These are phyloP conservation scores for Russula lepida DNA, from an alignment of 768 basidiomycete species.

Conservation along the genomic window DNA sequence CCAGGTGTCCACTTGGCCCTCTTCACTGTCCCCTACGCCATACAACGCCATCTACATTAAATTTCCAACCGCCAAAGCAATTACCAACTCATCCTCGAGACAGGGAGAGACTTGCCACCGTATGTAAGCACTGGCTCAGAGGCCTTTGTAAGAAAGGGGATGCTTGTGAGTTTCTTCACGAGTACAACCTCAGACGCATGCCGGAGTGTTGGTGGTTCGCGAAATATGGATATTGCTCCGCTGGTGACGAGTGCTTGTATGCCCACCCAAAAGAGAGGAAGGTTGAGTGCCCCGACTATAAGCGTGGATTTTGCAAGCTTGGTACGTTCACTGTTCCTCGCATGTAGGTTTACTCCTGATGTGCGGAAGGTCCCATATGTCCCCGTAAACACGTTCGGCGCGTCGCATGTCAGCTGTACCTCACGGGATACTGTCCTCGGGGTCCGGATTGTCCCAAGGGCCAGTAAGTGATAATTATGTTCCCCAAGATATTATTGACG, in stretches of 20 bases:
- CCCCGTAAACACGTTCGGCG: conserved; percentile 89
- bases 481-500: neutral
- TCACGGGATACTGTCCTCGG: conserved; percentile 88
- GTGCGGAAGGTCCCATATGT: conserved; percentile 63
- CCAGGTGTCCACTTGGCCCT: conserved; percentile 88
- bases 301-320: conserved; percentile 89
- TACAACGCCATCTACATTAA: conserved; percentile 76
- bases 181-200: conserved; percentile 97
- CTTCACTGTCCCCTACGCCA: conserved; percentile 88
- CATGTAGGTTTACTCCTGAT: conserved; percentile 9
- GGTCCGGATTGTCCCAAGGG: conserved; percentile 83
- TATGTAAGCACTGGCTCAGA: conserved; percentile 98
- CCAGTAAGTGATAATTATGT: conserved; percentile 53
- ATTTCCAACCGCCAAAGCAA: conserved; percentile 84
- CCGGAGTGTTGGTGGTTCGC: conserved; percentile 99
- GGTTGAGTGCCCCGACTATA: conserved; percentile 92
- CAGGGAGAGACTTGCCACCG: conserved; percentile 76
- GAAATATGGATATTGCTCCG: conserved; percentile 94
- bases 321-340: conserved; percentile 42
- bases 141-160: conserved; percentile 98
- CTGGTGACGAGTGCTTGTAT: conserved; percentile 96
- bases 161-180: conserved; percentile 96
- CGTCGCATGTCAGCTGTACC: conserved; percentile 82
- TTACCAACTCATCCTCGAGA: conserved; percentile 77
- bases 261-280: conserved; percentile 88